Percentiles rank a stretch among this genome's conserved stretches.
These are phyloP conservation scores for Xylaria longipes DNA, from an alignment of 495 filamentous ascomycete species.

Conservation along the genomic window DNA sequence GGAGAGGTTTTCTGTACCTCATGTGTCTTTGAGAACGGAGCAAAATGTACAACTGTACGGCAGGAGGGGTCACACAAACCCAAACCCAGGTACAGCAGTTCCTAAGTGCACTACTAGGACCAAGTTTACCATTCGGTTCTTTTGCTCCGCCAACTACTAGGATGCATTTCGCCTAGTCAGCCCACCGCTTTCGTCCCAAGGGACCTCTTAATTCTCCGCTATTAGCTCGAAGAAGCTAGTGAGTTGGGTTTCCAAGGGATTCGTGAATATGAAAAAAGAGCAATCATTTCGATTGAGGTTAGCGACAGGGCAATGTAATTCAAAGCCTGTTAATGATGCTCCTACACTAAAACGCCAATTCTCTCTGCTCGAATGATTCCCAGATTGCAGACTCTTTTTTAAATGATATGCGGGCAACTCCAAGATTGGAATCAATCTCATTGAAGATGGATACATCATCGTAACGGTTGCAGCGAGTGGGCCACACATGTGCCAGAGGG, in stretches of 20 bases:
- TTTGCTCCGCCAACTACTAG: not conserved
- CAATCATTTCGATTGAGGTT: not conserved
- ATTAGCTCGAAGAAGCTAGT: slow-evolving; percentile 1
- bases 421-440: not conserved
- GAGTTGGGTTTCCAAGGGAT: not conserved
- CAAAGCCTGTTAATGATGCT: not conserved
- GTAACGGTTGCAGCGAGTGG: slow-evolving; percentile 10
- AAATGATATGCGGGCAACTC: not conserved
- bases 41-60: not conserved
- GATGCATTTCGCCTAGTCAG: not conserved
- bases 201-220: not conserved
- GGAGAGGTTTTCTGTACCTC: not conserved
- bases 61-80: slow-evolving; percentile 1
- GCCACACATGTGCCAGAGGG: not conserved
- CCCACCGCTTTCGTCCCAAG: not conserved
- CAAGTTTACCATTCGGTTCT: not conserved
- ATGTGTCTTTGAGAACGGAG: not conserved
- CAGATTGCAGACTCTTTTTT: not conserved
- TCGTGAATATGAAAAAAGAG: not conserved
- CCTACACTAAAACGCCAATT: not conserved
- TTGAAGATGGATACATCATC: not conserved
- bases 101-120: too few species aligned
- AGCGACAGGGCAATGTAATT: not conserved
- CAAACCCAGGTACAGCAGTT: not conserved
- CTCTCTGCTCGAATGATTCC: not conserved